Evolutionary conservation across 192 early-diverging fungal species (phyloP), one percentile per base, ranked within the genome.

Genomic region (Jimgerdemannia lactiflua): DNA sequence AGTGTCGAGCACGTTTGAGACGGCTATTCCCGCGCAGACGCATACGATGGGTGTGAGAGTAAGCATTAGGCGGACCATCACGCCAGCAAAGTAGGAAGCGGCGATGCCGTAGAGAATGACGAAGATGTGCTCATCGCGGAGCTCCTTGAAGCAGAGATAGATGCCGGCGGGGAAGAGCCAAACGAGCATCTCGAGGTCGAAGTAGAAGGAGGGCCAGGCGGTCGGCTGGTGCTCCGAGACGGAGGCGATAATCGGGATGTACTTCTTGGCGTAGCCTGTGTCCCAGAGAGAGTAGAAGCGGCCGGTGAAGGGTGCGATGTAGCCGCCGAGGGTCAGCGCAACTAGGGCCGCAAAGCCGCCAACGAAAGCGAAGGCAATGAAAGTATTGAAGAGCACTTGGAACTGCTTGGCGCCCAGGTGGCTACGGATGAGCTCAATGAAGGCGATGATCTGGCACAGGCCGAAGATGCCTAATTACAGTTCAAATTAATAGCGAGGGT

Each of bases 221-320:
- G 98, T 99, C 29, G 98, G 98, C 82, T 99, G 98, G 85, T 99
- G 98, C 83, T 99, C 98, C 4, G 98, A 99, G 43, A 99, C 98
- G 20, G 98, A 99, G 0, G 98, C 98, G 80, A 99, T 99, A 77
- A 99, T 99, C 0, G 98, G 98, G 83, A 99, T 99, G 78, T 99
- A 91, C 70, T 94, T 96, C 86, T 99, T 99, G 70, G 98, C 98
- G 76, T 99, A 99, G n/a, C 95, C 95, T 8, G 98, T 99, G 84
- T 99, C 98, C 92, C 95, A 99, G 29, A 99, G 92, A 29, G 98
- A 99, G 85, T 99, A 99, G 85, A 98, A 99, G 39, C 98, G 94
- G 3, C 98, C 98, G 11, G 97, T 99, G 90, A 93, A 99, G 18
- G 98, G 98, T 17, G 97, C 96, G 87, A 99, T 94, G 42, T 92